A percentile compares a stretch with the other conserved stretches of the same genome.
These are phyloP conservation scores for Nasturtium officinale DNA, from an alignment of 345 rosid genomes.

Conservation along the genomic window DNA sequence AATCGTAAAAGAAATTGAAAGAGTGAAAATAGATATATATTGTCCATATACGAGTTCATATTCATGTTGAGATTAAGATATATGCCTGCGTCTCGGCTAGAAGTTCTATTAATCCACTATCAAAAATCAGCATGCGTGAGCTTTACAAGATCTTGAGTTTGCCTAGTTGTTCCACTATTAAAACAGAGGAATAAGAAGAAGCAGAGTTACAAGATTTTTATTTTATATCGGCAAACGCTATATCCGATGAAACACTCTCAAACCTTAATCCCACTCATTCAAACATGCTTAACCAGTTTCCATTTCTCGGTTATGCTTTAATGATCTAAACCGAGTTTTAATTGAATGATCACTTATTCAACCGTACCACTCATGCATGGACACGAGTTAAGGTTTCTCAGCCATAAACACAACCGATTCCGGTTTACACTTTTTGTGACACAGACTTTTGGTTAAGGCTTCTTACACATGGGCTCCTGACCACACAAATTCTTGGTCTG, in stretches of 20 bases:
- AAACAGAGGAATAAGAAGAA: too few species aligned
- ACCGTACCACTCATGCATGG: not conserved
- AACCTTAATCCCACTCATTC: not conserved
- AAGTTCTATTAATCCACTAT: not conserved
- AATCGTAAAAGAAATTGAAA: not conserved
- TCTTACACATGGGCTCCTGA: not conserved
- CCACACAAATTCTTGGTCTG: not conserved
- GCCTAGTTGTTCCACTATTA: too few species aligned
- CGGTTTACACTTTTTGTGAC: not conserved
- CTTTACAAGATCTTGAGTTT: not conserved
- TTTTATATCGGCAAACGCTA: not conserved
- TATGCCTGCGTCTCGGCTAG: not conserved
- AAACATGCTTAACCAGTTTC: not conserved
- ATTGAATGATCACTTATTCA: not conserved
- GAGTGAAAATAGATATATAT: not conserved
- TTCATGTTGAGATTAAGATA: not conserved
- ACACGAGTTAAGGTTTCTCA: too few species aligned
- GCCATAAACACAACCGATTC: too few species aligned
- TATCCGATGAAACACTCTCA: not conserved
- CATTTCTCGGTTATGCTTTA: not conserved
- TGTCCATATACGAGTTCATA: not conserved
- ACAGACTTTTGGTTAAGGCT: not conserved
- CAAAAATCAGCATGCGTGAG: not conserved
- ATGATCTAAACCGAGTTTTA: not conserved
- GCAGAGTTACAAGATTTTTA: not conserved